Evolutionary conservation across 305 asterid genomes (phyloP).

Genomic region (Rubia peregrina): DNA sequence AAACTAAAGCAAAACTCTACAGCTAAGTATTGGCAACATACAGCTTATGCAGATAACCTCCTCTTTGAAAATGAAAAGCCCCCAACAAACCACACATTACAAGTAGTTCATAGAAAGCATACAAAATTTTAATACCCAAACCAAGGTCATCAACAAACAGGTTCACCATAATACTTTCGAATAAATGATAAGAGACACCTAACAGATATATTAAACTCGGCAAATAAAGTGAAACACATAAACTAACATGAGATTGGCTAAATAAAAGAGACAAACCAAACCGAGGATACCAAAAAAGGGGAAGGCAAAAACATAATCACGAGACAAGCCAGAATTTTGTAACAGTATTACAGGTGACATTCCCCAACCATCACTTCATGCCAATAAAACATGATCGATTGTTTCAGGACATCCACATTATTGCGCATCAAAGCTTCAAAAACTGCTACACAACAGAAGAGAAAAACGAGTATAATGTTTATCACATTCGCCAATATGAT

Average conservation of each 20-base stretch:
- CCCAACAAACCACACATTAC: not conserved
- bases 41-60: not conserved
- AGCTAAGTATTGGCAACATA: not conserved
- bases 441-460: not conserved
- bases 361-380: not conserved
- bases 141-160: too few relatives aligned
- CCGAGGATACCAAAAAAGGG: too few relatives aligned
- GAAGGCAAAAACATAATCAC: too few relatives aligned
- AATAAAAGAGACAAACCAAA: not conserved
- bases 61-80: not conserved
- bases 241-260: not conserved
- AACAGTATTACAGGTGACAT: not conserved
- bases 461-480: not conserved
- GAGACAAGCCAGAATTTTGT: not conserved
- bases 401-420: not conserved
- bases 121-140: not conserved
- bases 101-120: not conserved
- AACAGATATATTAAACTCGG: not conserved
- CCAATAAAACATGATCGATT: not conserved
- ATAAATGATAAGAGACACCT: not conserved
- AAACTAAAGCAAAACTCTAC: not conserved
- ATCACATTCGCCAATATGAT: not conserved
- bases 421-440: too few relatives aligned
- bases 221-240: not conserved
- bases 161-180: too few relatives aligned